A percentile compares a stretch with the other conserved stretches of the same genome.
These are phyloP conservation scores for Phytophthora sojae DNA, from an alignment of 352 stramenopile genomes.

Conservation along the genomic window DNA sequence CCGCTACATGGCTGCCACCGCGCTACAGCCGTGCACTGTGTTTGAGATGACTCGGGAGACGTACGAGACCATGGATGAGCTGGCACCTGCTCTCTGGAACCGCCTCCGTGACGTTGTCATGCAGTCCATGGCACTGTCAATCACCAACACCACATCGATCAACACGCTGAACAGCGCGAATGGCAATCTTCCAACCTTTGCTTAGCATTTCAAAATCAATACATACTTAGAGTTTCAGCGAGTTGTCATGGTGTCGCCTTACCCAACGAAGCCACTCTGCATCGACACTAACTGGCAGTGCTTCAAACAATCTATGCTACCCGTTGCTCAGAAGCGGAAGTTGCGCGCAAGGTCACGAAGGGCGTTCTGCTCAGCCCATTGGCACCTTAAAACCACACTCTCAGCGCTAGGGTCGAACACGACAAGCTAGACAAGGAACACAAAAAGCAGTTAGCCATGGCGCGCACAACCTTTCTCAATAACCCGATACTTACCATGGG, in stretches of 20 bases:
- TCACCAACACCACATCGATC: constrained; percentile 79
- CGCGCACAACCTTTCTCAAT: not conserved
- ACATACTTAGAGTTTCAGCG: constrained; percentile 28
- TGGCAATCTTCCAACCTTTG: constrained; percentile 22
- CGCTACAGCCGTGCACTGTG: constrained; percentile 63
- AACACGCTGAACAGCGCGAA: constrained; percentile 62
- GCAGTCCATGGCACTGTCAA: constrained; percentile 82
- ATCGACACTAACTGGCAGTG: not conserved
- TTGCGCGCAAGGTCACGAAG: constrained; percentile 75
- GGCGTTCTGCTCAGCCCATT: constrained; percentile 69
- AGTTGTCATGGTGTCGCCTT: not conserved
- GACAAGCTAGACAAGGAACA: constrained; percentile 47
- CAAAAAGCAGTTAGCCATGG: constrained; percentile 1
- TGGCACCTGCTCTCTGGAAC: constrained; percentile 71
- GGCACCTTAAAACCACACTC: constrained; percentile 57
- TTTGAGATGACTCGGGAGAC: constrained; percentile 74
- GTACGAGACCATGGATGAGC: constrained; percentile 71
- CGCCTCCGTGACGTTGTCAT: constrained; percentile 84
- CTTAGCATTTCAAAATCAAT: constrained; percentile 20
- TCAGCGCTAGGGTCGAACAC: constrained; percentile 72
- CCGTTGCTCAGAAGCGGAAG: constrained; percentile 61
- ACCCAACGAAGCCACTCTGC: not conserved
- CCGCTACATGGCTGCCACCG: constrained; percentile 65
- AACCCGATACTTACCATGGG: constrained; percentile 62
- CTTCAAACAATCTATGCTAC: constrained; percentile 7